Evolutionary conservation across 2,329 filamentous ascomycete species (phyloP).

Genomic region (Penicillium digitatum): DNA sequence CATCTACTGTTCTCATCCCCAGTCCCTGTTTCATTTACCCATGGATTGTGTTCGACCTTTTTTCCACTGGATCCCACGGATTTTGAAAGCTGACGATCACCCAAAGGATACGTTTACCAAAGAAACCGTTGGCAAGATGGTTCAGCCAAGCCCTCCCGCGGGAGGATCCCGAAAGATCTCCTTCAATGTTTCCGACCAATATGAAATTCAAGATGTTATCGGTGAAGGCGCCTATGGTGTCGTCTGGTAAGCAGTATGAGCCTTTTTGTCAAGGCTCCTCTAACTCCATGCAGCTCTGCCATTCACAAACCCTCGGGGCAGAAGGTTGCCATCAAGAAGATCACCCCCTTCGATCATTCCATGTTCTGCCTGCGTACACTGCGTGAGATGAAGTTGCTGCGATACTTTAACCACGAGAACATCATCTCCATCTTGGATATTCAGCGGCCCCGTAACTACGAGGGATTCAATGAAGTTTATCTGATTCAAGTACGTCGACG

Average conservation of each 20-base stretch:
- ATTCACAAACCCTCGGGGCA: constrained; percentile 97
- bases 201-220: constrained; percentile 99
- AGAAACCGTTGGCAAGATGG: constrained; percentile 37
- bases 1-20: not conserved
- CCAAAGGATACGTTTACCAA: constrained; percentile 2
- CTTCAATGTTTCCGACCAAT: constrained; percentile 99
- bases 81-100: constrained; percentile 11
- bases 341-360: constrained; percentile 97
- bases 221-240: constrained; percentile 98
- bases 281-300: constrained; percentile 65
- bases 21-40: not conserved
- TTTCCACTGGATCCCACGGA: constrained; percentile 1
- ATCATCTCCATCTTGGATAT: constrained; percentile 99
- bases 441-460: constrained; percentile 93
- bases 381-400: constrained; percentile 97
- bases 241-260: constrained; percentile 70
- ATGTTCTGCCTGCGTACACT: constrained; percentile 97
- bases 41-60: constrained; percentile 10
- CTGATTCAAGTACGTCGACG: constrained; percentile 75
- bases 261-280: not conserved
- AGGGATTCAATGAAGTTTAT: constrained; percentile 95
- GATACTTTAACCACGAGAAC: constrained; percentile 99
- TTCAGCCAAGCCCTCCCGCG: constrained; percentile 45
- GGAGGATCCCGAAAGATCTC: constrained; percentile 83
- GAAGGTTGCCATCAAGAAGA: constrained; percentile 99